Conservation (phyloP, 192 early-diverging fungal genomes). For the Podila horticola region DNA sequence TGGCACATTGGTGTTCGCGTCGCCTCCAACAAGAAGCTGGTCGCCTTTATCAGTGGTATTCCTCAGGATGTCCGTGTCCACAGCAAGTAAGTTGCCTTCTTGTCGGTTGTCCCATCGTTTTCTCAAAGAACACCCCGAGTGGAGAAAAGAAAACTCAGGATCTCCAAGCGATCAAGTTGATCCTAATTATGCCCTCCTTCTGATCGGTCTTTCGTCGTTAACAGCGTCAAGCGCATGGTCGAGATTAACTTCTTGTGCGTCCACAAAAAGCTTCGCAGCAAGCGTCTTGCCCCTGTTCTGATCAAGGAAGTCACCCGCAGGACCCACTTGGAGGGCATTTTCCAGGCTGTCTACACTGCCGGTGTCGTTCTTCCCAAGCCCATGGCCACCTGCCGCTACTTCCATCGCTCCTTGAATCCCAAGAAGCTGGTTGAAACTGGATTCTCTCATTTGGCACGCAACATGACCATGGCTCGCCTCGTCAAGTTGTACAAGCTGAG, state of each 20-base stretch:
- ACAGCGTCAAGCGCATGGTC: conserved; percentile 74
- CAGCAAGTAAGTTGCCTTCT: conserved; percentile 62
- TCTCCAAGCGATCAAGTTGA: background rate
- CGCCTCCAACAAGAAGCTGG: conserved; percentile 77
- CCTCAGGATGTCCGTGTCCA: conserved; percentile 84
- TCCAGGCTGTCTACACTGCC: conserved; percentile 98
- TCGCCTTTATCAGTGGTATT: conserved; percentile 96
- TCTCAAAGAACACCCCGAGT: background rate
- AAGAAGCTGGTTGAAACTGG: conserved; percentile 94
- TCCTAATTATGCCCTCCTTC: conserved; percentile 1
- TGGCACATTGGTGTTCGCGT: conserved; percentile 98
- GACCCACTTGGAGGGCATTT: conserved; percentile 90
- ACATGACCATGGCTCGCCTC: conserved; percentile 77
- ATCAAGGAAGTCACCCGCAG: conserved; percentile 98
- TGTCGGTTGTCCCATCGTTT: conserved; percentile 4
- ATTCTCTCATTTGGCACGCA: conserved; percentile 84
- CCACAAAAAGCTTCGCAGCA: conserved; percentile 94
- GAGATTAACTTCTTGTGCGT: conserved; percentile 99
- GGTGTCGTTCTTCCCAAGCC: conserved; percentile 93
- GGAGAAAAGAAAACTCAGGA: background rate
- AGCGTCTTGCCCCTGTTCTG: conserved; percentile 94
- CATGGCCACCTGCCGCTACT: conserved; percentile 81
- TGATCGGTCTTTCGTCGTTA: background rate
- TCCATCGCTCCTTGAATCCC: conserved; percentile 93
- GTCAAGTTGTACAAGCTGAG: conserved; percentile 80